Percentiles rank a stretch among this genome's conserved stretches.
Evolutionary conservation across 345 rosid genomes (phyloP).

Genomic region (Salix udensis): DNA sequence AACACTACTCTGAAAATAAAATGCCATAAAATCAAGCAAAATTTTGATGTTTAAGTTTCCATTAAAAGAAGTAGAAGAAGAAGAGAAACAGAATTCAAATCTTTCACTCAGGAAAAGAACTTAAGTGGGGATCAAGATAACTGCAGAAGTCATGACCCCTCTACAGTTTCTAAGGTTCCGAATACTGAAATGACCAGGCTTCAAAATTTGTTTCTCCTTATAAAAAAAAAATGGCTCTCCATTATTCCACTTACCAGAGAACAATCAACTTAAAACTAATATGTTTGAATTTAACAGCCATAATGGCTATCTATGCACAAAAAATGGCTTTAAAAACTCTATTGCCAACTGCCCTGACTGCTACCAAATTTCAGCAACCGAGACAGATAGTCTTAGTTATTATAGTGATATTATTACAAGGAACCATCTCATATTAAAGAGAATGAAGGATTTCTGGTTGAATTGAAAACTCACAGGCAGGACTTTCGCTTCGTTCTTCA

Average conservation of each 20-base stretch:
- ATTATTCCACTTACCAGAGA: neutral
- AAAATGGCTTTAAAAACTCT: neutral
- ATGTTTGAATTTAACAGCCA: neutral
- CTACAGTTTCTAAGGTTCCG: too few species aligned
- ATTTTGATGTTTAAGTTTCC: too few species aligned
- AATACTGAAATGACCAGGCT: too few species aligned
- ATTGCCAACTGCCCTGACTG: neutral
- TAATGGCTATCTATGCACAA: neutral
- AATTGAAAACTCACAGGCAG: slow-evolving; percentile 63
- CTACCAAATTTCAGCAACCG: too few species aligned
- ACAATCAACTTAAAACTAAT: neutral
- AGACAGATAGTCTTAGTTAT: neutral
- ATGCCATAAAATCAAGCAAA: too few species aligned
- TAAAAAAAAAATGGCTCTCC: too few species aligned
- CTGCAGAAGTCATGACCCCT: too few species aligned
- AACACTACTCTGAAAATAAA: too few species aligned
- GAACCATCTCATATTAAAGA: neutral
- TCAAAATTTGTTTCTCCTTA: too few species aligned
- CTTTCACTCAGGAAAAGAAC: neutral
- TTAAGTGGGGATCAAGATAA: neutral
- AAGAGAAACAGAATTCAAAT: neutral
- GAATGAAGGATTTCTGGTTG: neutral
- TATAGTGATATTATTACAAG: neutral
- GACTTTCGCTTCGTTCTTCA: slow-evolving; percentile 89
- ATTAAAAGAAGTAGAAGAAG: too few species aligned